These are phyloP conservation scores for Ogataea philodendri DNA, from an alignment of 805 yeast genomes.

Conservation along the genomic window DNA sequence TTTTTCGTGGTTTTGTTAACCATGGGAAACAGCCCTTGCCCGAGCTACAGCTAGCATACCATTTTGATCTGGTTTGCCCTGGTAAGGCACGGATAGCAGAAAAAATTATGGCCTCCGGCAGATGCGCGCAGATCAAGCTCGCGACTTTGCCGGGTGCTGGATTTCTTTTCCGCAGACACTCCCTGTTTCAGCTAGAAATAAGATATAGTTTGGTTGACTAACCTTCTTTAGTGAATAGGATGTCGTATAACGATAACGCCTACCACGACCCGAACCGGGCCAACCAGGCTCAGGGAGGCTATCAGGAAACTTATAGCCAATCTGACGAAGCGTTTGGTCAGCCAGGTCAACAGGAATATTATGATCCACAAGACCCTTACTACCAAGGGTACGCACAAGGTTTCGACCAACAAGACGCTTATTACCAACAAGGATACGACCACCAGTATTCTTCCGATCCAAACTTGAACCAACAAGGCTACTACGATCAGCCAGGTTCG, in stretches of 20 bases:
- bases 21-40: no score
- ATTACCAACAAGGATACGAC: slow-evolving; percentile 47
- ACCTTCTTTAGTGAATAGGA: slow-evolving; percentile 29
- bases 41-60: not conserved
- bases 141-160: not conserved
- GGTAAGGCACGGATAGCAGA: slow-evolving; percentile 10
- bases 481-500: slow-evolving; percentile 51
- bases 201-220: slow-evolving; percentile 5
- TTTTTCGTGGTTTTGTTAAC: no score
- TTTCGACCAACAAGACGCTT: slow-evolving; percentile 29
- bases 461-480: slow-evolving; percentile 41
- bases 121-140: slow-evolving; percentile 10
- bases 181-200: slow-evolving; percentile 14
- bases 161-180: not conserved
- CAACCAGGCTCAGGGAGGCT: slow-evolving; percentile 24
- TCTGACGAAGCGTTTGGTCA: slow-evolving; percentile 26
- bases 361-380: slow-evolving; percentile 32
- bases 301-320: slow-evolving; percentile 28
- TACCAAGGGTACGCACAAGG: slow-evolving; percentile 37
- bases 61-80: no score
- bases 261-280: slow-evolving; percentile 41
- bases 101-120: slow-evolving; percentile 11
- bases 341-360: slow-evolving; percentile 30
- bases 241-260: slow-evolving; percentile 59
- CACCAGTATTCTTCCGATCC: slow-evolving; percentile 43